phyloP scores from a whole-genome alignment of 192 early-diverging fungal species.

The Blastocladiella britannica region DNA sequence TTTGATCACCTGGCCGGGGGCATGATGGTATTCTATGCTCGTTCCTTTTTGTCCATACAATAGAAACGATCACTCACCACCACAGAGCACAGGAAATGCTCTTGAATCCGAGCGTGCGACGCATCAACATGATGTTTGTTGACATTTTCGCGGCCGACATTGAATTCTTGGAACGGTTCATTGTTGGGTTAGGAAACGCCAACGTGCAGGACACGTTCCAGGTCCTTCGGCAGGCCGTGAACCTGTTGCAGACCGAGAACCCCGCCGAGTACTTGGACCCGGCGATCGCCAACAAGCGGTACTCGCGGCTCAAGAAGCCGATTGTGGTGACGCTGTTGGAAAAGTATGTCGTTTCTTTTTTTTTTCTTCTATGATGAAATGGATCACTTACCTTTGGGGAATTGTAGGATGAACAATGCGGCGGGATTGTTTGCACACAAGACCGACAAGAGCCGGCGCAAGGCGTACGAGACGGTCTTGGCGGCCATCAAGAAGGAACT shows the following conservation, averaged over 20 bases:
- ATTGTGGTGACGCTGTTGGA: conserved; percentile 51
- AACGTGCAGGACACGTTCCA: conserved; percentile 42
- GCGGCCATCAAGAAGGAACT: not conserved
- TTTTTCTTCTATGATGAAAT: not conserved
- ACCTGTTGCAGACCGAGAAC: conserved; percentile 41
- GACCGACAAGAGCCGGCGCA: not conserved
- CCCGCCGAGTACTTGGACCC: conserved; percentile 55
- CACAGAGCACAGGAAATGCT: conserved; percentile 22
- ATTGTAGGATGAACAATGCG: not conserved
- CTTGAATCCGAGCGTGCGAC: conserved; percentile 31
- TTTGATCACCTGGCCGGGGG: conserved; percentile 43
- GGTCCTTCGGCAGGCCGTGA: conserved; percentile 54
- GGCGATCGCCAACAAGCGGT: conserved; percentile 36
- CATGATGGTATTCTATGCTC: conserved; percentile 27
- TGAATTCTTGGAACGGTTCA: conserved; percentile 49
- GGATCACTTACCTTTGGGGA: not conserved
- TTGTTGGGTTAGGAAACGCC: conserved; percentile 38
- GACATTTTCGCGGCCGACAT: conserved; percentile 46
- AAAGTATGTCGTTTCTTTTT: conserved; percentile 41
- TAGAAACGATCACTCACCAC: conserved; percentile 2
- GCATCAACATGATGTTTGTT: conserved; percentile 34
- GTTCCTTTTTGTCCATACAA: not conserved
- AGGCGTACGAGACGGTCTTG: not conserved
- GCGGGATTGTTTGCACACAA: not conserved
- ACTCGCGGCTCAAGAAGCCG: conserved; percentile 33